A percentile compares a stretch with the other conserved stretches of the same genome.
These are phyloP conservation scores for Fomitopsis pulvina DNA, from an alignment of 768 basidiomycete species.

Conservation along the genomic window DNA sequence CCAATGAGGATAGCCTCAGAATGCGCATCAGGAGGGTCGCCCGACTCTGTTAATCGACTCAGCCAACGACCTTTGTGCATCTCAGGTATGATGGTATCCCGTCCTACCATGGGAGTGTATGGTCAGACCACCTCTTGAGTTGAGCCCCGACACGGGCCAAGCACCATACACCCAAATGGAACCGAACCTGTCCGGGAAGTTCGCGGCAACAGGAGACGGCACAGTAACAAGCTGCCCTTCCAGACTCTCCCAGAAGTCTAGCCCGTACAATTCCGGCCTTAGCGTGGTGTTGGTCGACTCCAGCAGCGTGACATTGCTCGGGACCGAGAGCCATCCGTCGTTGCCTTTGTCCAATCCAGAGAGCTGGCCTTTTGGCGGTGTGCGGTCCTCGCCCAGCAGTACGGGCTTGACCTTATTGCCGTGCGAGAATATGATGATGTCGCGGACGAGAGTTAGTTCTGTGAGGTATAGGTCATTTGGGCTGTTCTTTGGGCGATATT, in stretches of 20 bases:
- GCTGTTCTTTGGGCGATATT: constrained; percentile 38
- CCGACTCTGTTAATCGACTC: constrained; percentile 13
- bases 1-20: constrained; percentile 54
- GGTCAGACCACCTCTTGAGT: constrained; percentile 47
- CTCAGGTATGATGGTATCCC: neutral
- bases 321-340: constrained; percentile 51
- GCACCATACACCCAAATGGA: constrained; percentile 56
- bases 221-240: constrained; percentile 53
- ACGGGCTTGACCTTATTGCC: constrained; percentile 41
- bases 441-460: constrained; percentile 39
- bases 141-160: constrained; percentile 51
- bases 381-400: constrained; percentile 45
- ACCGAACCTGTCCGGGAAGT: constrained; percentile 46
- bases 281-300: constrained; percentile 40
- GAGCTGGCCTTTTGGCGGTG: constrained; percentile 42
- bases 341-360: constrained; percentile 43
- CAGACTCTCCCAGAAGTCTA: constrained; percentile 62
- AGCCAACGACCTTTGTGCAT: too few relatives aligned
- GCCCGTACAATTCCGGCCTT: constrained; percentile 43
- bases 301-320: constrained; percentile 44
- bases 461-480: constrained; percentile 45
- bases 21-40: constrained; percentile 48
- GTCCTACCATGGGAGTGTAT: constrained; percentile 36
- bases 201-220: constrained; percentile 37
- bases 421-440: constrained; percentile 37